These are phyloP conservation scores for Phellinidium pouzarii DNA, from an alignment of 1,284 basidiomycete genomes.

Conservation along the genomic window DNA sequence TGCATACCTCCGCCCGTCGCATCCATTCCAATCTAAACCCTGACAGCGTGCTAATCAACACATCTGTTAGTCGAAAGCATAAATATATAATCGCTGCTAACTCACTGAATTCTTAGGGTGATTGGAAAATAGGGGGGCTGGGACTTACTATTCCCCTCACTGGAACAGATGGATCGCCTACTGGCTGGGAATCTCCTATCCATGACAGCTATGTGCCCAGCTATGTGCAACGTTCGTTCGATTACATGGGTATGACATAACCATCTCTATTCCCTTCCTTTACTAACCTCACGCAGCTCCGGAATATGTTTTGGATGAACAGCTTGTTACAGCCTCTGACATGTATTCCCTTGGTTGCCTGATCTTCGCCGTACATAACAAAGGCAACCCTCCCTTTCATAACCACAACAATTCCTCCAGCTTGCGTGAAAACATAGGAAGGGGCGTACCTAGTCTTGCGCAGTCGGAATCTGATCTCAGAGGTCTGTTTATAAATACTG, in stretches of 20 bases:
- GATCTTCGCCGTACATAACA: slow-evolving; percentile 86
- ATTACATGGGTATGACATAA: slow-evolving; percentile 74
- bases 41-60: slow-evolving; percentile 83
- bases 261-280: neutral
- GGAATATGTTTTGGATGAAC: slow-evolving; percentile 90
- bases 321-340: slow-evolving; percentile 81
- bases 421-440: slow-evolving; percentile 75
- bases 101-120: slow-evolving; percentile 55
- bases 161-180: slow-evolving; percentile 62
- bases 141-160: slow-evolving; percentile 80
- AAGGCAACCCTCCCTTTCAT: slow-evolving; percentile 81
- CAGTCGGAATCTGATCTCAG: slow-evolving; percentile 62
- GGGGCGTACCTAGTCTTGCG: slow-evolving; percentile 53
- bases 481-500: slow-evolving; percentile 34
- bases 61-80: slow-evolving; percentile 51
- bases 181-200: slow-evolving; percentile 85
- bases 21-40: slow-evolving; percentile 90
- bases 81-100: slow-evolving; percentile 2
- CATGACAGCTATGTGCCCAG: slow-evolving; percentile 76
- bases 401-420: slow-evolving; percentile 80
- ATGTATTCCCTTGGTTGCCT: slow-evolving; percentile 93
- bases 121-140: slow-evolving; percentile 96
- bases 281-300: slow-evolving; percentile 55
- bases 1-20: slow-evolving; percentile 86
- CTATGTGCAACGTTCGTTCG: slow-evolving; percentile 87